A percentile compares a stretch with the other conserved stretches of the same genome.
phyloP scores from a whole-genome alignment of 371 early-diverging fungal genomes.

The Mortierella sp. region DNA sequence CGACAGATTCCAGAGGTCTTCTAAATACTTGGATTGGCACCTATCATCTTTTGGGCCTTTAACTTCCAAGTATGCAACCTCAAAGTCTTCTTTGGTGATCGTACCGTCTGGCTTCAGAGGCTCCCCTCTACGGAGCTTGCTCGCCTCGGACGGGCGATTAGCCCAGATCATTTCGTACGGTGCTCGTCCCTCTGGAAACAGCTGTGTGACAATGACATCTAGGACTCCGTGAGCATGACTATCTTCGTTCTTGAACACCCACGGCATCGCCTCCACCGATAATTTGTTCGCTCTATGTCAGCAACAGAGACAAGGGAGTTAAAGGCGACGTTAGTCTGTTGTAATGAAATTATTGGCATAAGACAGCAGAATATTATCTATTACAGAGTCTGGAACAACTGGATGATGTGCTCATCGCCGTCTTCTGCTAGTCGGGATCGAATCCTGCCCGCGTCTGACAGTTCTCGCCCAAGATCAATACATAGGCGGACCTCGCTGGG shows the following conservation, averaged over 20 bases:
- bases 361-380: not conserved
- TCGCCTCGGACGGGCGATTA: constrained; percentile 1
- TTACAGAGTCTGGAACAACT: constrained; percentile 1
- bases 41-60: constrained; percentile 3
- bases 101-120: constrained; percentile 5
- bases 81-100: not conserved
- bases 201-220: constrained; percentile 1
- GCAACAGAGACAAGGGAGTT: not conserved
- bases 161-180: constrained; percentile 1
- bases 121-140: not conserved
- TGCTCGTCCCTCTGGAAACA: constrained; percentile 3
- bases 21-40: not conserved
- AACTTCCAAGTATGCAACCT: constrained; percentile 2
- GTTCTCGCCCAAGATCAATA: constrained; percentile 3
- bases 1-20: constrained; percentile 4
- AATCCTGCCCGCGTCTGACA: not conserved
- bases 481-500: not conserved
- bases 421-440: not conserved
- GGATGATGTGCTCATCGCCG: constrained; percentile 1
- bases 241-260: constrained; percentile 1
- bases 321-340: not conserved
- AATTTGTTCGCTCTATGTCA: constrained; percentile 4
- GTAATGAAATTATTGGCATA: not conserved
- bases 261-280: constrained; percentile 1
- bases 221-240: constrained; percentile 2